phyloP scores from a whole-genome alignment of 371 early-diverging fungal genomes.

The Mortierella sp. region DNA sequence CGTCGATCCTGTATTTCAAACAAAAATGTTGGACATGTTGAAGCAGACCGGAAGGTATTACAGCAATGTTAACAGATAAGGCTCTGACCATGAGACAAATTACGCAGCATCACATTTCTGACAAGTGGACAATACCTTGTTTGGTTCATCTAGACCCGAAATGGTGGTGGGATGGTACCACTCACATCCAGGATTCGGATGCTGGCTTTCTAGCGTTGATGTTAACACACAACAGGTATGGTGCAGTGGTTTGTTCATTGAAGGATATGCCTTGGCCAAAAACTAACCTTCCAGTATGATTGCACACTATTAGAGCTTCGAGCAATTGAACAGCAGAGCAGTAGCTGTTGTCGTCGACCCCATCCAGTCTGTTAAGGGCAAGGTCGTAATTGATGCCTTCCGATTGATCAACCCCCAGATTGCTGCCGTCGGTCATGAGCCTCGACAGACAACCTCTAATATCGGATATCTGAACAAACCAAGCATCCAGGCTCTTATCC shows the following conservation, averaged over 20 bases:
- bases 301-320: slow-evolving; percentile 76
- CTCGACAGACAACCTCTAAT: slow-evolving; percentile 99
- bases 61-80: too few species aligned
- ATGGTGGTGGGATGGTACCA: slow-evolving; percentile 99
- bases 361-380: slow-evolving; percentile 99
- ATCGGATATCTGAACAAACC: slow-evolving; percentile 99
- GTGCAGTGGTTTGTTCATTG: too few species aligned
- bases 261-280: slow-evolving; percentile 3
- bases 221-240: slow-evolving; percentile 98
- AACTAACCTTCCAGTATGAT: neutral
- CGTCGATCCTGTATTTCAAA: slow-evolving; percentile 99
- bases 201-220: slow-evolving; percentile 99
- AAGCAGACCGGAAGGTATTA: slow-evolving; percentile 96
- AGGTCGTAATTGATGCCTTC: slow-evolving; percentile 99
- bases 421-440: slow-evolving; percentile 92
- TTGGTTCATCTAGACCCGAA: slow-evolving; percentile 80
- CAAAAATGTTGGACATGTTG: slow-evolving; percentile 99
- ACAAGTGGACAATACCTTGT: neutral
- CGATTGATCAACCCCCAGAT: slow-evolving; percentile 95
- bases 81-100: too few species aligned
- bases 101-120: too few species aligned
- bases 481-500: slow-evolving; percentile 98
- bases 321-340: slow-evolving; percentile 95
- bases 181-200: slow-evolving; percentile 99
- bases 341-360: slow-evolving; percentile 99